Evolutionary conservation across 371 early-diverging fungal genomes (phyloP), one percentile per base, ranked within the genome.

Genomic region (Mortierella sp.): DNA sequence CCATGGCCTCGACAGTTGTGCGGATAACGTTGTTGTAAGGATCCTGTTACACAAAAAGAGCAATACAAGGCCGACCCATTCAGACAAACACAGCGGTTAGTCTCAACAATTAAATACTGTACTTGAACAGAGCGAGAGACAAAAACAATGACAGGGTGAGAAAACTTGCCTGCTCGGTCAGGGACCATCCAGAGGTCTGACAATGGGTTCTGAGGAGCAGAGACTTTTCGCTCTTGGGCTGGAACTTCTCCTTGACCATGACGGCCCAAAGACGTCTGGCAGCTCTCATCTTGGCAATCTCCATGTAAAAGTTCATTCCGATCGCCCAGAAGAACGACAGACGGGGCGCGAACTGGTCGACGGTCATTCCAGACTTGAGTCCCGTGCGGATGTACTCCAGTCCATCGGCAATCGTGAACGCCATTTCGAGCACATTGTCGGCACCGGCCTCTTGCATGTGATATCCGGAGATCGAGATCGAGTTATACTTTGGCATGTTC

Each of bases 271-370:
- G 90, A 9, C 94, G 87, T 26, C 96, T 90, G 8, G 94, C 96
- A 4, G 96, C 96, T 22, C 96, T 89, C 88, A 96, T 91, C 85
- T 96, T 96, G 63, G 96, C 96, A 70, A 96, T 93, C 85, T 96
- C 96, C 96, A 96, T 96, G 87, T 95, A 96, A 79, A 95, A 96
- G 89, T 96, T 96, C 96, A 96, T 96, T 14, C 96, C 96, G 48
- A 96, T 92, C 34, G 93, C 96, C 90, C 95, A 96, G 87, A 96
- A 96, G 92, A 96, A 96, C 34, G 95, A 95, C 53, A 96, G 86
- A 16, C 96, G 92, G 8, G 96, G 96, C 2, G 95, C 96, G 81
- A 96, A 96, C 73, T 95, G 86, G 74, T 96, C 96, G 2, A 96
- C 92, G 0, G 93, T 90, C 95, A 96, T 93, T 14, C 96, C 96